Evolutionary conservation across 345 rosid genomes (phyloP), one percentile per base, ranked within the genome.

Genomic region (Citrus unshiu): DNA sequence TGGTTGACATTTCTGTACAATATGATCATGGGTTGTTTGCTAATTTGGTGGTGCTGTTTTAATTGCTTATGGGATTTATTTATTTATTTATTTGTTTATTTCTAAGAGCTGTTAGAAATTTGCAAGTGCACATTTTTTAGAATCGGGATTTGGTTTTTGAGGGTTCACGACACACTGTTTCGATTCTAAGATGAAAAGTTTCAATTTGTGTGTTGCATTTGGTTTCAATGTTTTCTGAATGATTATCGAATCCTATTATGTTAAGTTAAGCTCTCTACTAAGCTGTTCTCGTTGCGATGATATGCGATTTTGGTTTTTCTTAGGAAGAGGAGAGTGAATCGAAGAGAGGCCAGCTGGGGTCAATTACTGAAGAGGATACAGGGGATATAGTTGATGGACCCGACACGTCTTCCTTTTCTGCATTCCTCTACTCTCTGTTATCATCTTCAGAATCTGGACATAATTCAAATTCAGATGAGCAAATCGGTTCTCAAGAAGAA

Each of bases 331-430:
- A 22, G 69, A 88, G 69, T 73, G 92, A 84, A 68, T 71, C 87
- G 0, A 86, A 81, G 83, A 85, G 80, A 82, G 84, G 84, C 81
- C 92, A 85, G 40, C 78, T 81, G 78, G 89, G 88, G 68, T 81
- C 91, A 4, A 71, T 80, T 37, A 72, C 69, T 49, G 94, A 89
- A 70, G 97, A 87, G 83, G 74, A 82, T 73, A 73, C 74, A 2
- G 87, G 64, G 73, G 85, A 81, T 77, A 73, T 77, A 71, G 88
- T 81, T 68, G 91, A 89, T 78, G 98, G 90, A 24, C 99, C 99
- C 1, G 98, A 96, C 82, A 93, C 99, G 22, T 96, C 99, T 73
- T 96, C 99, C 27, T 94, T 96, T 81, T 83, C 93, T 58, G 97
- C 98, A 19, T 96, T 96, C 83, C 93, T 96, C 65, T 90, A 90